Evolutionary conservation across 805 yeast species (phyloP).

Genomic region (Candida odintsovae): DNA sequence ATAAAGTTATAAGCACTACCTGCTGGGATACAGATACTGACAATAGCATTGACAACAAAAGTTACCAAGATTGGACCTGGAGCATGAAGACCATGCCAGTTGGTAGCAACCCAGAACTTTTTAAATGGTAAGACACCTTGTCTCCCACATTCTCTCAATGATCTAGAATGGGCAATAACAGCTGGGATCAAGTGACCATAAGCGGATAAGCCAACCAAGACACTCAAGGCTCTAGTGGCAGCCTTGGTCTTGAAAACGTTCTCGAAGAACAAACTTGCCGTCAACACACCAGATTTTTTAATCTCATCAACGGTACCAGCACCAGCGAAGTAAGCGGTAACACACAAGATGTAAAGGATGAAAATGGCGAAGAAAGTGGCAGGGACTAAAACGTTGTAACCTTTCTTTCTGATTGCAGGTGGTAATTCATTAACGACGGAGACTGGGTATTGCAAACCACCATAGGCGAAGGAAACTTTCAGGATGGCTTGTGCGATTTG

Average conservation of each 20-base stretch:
- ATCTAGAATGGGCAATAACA: constrained; percentile 44
- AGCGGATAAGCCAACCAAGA: constrained; percentile 43
- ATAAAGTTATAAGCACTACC: constrained; percentile 81
- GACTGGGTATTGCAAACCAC: constrained; percentile 36
- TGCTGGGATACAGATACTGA: constrained; percentile 75
- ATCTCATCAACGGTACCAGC: constrained; percentile 22
- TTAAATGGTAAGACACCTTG: constrained; percentile 45
- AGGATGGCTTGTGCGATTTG: constrained; percentile 36
- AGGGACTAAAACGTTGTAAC: constrained; percentile 26
- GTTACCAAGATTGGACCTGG: constrained; percentile 64
- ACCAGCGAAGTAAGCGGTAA: constrained; percentile 33
- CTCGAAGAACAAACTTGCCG: constrained; percentile 27
- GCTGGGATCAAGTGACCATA: constrained; percentile 45
- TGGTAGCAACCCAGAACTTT: constrained; percentile 37
- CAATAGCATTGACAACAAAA: constrained; percentile 61
- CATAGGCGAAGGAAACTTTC: constrained; percentile 38
- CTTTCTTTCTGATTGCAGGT: constrained; percentile 25
- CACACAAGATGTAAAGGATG: constrained; percentile 27
- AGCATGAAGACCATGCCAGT: constrained; percentile 30
- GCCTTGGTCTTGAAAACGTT: constrained; percentile 28
- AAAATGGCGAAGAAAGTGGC: constrained; percentile 27
- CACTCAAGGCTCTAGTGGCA: constrained; percentile 41
- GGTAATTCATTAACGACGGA: constrained; percentile 31
- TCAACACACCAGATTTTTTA: constrained; percentile 26
- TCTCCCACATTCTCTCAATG: constrained; percentile 44